phyloP scores from a whole-genome alignment of 441 rosid species.

The Adansonia madagascariensis region DNA sequence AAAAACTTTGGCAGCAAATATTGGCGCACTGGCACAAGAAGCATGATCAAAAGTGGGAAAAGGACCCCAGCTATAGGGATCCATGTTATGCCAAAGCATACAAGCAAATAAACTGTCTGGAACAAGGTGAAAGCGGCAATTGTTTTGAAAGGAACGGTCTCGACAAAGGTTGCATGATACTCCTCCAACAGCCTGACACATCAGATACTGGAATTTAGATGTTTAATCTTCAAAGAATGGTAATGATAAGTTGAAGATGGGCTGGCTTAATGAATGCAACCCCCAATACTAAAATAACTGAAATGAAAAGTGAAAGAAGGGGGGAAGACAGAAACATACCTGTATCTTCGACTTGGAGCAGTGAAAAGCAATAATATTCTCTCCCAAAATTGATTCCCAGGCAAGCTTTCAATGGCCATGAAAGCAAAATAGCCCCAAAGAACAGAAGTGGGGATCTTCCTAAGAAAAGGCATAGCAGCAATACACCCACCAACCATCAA shows the following conservation, averaged over 20 bases:
- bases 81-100: slow-evolving; percentile 81
- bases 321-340: slow-evolving; percentile 39
- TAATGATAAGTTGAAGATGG: neutral
- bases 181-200: slow-evolving; percentile 59
- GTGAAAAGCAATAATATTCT: slow-evolving; percentile 74
- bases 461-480: slow-evolving; percentile 75
- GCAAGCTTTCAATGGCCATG: slow-evolving; percentile 82
- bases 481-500: slow-evolving; percentile 73
- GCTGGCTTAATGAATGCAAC: no score
- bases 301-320: neutral
- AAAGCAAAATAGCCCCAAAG: slow-evolving; percentile 87
- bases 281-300: neutral
- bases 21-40: slow-evolving; percentile 72
- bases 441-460: slow-evolving; percentile 74
- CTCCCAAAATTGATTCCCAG: slow-evolving; percentile 84
- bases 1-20: slow-evolving; percentile 68
- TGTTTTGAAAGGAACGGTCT: slow-evolving; percentile 70
- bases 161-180: slow-evolving; percentile 61
- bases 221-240: neutral
- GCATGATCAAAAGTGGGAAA: slow-evolving; percentile 75
- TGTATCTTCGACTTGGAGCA: slow-evolving; percentile 77
- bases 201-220: slow-evolving; percentile 27
- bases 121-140: slow-evolving; percentile 64
- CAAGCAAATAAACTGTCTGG: slow-evolving; percentile 62
- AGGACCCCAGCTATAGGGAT: slow-evolving; percentile 79